Evolutionary conservation across 1,139 yeast genomes (phyloP).

Genomic region (Saccharomyces hybrid): DNA sequence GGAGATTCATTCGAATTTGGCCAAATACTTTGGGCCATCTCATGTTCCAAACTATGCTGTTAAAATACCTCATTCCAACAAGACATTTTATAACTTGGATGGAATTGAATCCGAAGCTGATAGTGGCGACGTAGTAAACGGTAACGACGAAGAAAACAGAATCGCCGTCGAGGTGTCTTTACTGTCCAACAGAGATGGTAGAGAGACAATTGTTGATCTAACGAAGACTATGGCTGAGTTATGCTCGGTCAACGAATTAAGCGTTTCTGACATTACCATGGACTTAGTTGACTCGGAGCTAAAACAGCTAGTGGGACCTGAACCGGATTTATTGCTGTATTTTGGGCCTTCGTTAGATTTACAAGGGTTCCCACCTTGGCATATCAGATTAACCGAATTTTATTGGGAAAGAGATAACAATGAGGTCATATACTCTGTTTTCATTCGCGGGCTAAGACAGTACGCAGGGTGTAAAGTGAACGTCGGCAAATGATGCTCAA

Average conservation of each 20-base stretch:
- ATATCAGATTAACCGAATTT: constrained; percentile 79
- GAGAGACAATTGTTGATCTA: constrained; percentile 80
- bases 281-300: constrained; percentile 70
- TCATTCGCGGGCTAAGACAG: constrained; percentile 72
- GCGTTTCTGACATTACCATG: constrained; percentile 62
- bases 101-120: constrained; percentile 34
- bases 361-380: constrained; percentile 99
- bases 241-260: constrained; percentile 54
- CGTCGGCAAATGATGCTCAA: constrained; percentile 53
- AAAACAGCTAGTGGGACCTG: constrained; percentile 69
- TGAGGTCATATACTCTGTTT: constrained; percentile 76
- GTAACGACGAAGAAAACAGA: constrained; percentile 20
- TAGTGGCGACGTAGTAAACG: constrained; percentile 23
- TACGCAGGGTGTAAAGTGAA: constrained; percentile 79
- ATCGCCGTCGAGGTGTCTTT: constrained; percentile 58
- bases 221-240: constrained; percentile 81
- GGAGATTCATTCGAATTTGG: constrained; percentile 53
- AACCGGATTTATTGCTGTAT: constrained; percentile 79
- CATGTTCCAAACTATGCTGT: constrained; percentile 55
- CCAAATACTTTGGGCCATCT: constrained; percentile 67
- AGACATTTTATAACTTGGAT: constrained; percentile 25
- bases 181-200: constrained; percentile 74
- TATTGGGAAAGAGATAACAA: constrained; percentile 85
- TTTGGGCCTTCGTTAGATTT: constrained; percentile 84
- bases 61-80: constrained; percentile 55